Percentiles rank a stretch among this genome's conserved stretches.
Evolutionary conservation across 2,329 filamentous ascomycete species (phyloP).

Genomic region (Beauveria asiatica): DNA sequence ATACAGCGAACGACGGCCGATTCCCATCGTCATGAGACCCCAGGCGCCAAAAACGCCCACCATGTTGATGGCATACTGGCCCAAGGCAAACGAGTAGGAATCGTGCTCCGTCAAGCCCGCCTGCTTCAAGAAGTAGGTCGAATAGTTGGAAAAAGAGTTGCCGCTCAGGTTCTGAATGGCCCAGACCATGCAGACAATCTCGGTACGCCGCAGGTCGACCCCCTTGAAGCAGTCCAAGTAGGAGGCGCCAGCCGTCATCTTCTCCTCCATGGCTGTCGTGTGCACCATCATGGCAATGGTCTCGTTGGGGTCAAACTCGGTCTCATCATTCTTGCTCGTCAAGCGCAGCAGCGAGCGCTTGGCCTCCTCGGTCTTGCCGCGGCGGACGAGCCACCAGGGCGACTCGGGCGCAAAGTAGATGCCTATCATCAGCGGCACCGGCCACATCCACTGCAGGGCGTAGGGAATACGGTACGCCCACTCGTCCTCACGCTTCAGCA

Average conservation of each 20-base stretch:
- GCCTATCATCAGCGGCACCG: slow-evolving; percentile 55
- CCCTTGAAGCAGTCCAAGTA: slow-evolving; percentile 83
- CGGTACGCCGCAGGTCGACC: slow-evolving; percentile 67
- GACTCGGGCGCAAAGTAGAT: slow-evolving; percentile 62
- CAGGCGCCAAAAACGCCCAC: slow-evolving; percentile 74
- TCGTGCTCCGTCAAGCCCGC: slow-evolving; percentile 44
- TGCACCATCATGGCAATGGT: slow-evolving; percentile 90
- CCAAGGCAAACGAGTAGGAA: slow-evolving; percentile 53
- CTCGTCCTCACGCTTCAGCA: slow-evolving; percentile 56
- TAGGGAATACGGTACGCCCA: slow-evolving; percentile 66
- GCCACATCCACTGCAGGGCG: slow-evolving; percentile 72
- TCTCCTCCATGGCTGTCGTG: slow-evolving; percentile 71
- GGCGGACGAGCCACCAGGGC: slow-evolving; percentile 69
- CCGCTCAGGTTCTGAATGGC: slow-evolving; percentile 56
- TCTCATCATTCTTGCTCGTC: slow-evolving; percentile 54
- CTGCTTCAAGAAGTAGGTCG: slow-evolving; percentile 54
- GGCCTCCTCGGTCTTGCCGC: slow-evolving; percentile 54
- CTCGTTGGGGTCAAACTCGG: slow-evolving; percentile 71
- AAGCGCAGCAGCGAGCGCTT: slow-evolving; percentile 58
- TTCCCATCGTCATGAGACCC: slow-evolving; percentile 65
- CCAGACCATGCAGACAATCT: slow-evolving; percentile 57
- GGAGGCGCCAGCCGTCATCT: slow-evolving; percentile 62
- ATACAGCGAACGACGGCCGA: slow-evolving; percentile 70
- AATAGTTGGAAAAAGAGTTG: slow-evolving; percentile 58
- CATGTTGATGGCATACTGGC: slow-evolving; percentile 65